These are phyloP conservation scores for Athelia psychrophila DNA, from an alignment of 1,284 basidiomycete genomes.

Conservation along the genomic window DNA sequence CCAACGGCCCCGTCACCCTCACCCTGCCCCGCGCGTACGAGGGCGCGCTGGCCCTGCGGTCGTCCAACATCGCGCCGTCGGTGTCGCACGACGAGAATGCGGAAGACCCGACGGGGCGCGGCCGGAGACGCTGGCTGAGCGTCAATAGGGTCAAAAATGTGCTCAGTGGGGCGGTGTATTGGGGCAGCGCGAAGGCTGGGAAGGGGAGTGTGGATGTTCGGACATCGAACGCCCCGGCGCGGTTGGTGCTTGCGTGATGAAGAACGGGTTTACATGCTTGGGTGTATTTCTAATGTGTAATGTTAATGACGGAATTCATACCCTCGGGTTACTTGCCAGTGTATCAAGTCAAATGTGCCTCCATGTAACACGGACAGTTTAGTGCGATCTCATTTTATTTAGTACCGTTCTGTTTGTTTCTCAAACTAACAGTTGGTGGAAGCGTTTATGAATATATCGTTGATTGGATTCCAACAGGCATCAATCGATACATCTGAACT, in stretches of 20 bases:
- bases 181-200: slow-evolving; percentile 1
- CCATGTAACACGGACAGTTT: too few relatives aligned
- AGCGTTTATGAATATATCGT: too few relatives aligned
- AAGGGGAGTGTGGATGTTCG: slow-evolving; percentile 18
- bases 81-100: slow-evolving; percentile 15
- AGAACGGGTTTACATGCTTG: background rate
- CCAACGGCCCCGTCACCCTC: slow-evolving; percentile 27
- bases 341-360: too few relatives aligned
- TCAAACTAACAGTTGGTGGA: too few relatives aligned
- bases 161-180: background rate
- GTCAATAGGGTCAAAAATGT: background rate
- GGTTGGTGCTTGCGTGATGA: slow-evolving; percentile 19
- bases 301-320: background rate
- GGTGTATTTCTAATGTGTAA: background rate
- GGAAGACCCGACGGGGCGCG: slow-evolving; percentile 38
- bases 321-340: background rate
- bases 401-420: too few relatives aligned
- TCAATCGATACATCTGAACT: too few relatives aligned
- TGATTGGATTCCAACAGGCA: too few relatives aligned
- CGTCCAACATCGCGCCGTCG: slow-evolving; percentile 19
- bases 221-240: slow-evolving; percentile 11
- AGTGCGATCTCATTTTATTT: too few relatives aligned
- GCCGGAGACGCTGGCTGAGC: slow-evolving; percentile 26
- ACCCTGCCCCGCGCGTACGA: slow-evolving; percentile 39
- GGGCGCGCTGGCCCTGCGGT: slow-evolving; percentile 34